Evolutionary conservation across 306 rosid species (phyloP).

Genomic region (Calophaca sinica): DNA sequence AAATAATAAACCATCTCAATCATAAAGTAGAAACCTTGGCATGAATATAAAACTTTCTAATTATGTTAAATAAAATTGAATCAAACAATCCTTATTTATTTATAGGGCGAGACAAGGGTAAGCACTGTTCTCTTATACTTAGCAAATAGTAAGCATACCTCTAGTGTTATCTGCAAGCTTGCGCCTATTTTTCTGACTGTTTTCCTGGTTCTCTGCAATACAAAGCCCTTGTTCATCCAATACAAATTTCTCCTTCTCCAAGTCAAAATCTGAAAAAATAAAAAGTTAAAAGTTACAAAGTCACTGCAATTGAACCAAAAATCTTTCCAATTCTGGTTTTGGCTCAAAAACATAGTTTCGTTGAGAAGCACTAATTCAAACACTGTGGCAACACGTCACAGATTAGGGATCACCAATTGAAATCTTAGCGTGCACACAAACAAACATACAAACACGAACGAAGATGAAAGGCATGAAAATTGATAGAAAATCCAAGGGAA

Average conservation of each 20-base stretch:
- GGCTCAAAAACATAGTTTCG: not conserved
- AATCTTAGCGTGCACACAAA: not conserved
- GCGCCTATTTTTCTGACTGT: slow-evolving; percentile 95
- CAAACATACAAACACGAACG: not conserved
- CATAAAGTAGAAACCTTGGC: too few species aligned
- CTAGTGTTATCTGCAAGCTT: slow-evolving; percentile 97
- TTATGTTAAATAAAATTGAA: too few species aligned
- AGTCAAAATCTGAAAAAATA: slow-evolving; percentile 75
- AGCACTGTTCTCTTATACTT: too few species aligned
- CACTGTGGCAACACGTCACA: not conserved
- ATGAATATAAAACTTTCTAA: too few species aligned
- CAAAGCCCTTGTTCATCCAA: slow-evolving; percentile 97
- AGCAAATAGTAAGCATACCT: slow-evolving; percentile 58
- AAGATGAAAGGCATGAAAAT: not conserved
- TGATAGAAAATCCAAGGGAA: not conserved
- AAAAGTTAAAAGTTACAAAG: not conserved
- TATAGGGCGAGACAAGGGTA: too few species aligned
- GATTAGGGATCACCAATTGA: not conserved
- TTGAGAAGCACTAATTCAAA: slow-evolving; percentile 13
- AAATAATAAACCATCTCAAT: too few species aligned
- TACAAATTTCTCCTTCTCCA: slow-evolving; percentile 86
- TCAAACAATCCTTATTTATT: too few species aligned
- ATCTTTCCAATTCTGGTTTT: not conserved
- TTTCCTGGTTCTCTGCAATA: slow-evolving; percentile 95
- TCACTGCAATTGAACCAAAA: slow-evolving; percentile 13